Base-by-base conservation (phyloP, 352 stramenopile species). In the Phytophthora chlamydospora region DNA sequence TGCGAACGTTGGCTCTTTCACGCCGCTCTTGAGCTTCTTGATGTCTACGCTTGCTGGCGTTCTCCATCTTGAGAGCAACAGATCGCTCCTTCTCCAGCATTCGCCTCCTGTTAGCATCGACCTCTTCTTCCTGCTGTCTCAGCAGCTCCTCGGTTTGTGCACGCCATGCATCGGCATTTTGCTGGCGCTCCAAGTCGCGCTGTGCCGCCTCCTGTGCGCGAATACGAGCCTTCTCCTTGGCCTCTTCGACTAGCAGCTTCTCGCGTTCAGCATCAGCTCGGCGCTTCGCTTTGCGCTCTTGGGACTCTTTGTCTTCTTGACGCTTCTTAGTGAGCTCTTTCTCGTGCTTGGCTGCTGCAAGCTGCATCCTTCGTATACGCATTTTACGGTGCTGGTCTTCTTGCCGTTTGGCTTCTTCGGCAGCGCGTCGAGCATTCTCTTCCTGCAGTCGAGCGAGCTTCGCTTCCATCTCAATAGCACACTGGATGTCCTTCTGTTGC, bases 401-500 rank as follows among this genome's bases (percentile, higher is more conserved):
- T 39, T 85, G 80, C 5, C 73, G 72, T 29, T 75, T 78, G 4
- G 58, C 66, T 24, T 93, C 84, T 14, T 90, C 78, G 0, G 70
- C 71, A 17, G 66, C 66, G 8, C 80, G 80, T 5, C 66, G 69
- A 9, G 80, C 71, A 29, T 88, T 88, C 39, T 91, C 80, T 7
- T 83, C 62, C 21, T 91, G 82, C 16, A 90, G 69, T 41, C 83
- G 77, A 40, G 79, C 83, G 56, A 88, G 81, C 34, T 83, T 86
- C n/a, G 67, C 68, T 39, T 93, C 85, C 75, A 83, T 90, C 31
- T 93, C 80, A 57, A 93, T 88, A n/a, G 88, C 76, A 33, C 62
- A 67, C 29, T 88, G 80, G 47, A 93, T 83, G 33, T 93, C 85
- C 29, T 78, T 81, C 53, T 91, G 66, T 57, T 93, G 85, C 0